Base-by-base conservation (phyloP, 495 filamentous ascomycete genomes). In the Penicillium dipodomyicola region DNA sequence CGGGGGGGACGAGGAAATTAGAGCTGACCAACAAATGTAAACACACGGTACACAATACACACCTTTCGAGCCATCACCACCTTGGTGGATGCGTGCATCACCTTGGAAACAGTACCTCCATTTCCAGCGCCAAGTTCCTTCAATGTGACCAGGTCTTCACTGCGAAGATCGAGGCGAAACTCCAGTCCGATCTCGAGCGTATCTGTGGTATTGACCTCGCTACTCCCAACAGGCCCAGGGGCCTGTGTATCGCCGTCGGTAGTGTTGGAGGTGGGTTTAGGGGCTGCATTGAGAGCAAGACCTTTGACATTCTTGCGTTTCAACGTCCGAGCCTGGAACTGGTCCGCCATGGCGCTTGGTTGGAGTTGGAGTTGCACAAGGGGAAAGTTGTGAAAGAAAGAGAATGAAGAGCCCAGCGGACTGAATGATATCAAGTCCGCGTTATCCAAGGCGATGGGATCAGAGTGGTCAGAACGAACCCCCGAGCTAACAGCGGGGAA, bases 21-120 rank as follows among this genome's bases (percentile, higher is more conserved):
- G 54, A 46, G 23, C 25, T 49, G 50, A 10, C 30, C 29, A 17
- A 27, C 9, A 15, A 44, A n/a, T 20, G 42, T 19, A 9, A 29
- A 8, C 35, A 33, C 35, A 33, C 27, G 41, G 2, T 12, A 47
- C 50, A 17, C 45, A 43, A n/a, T 9, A 61, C 76, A 37, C 72
- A 96, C 94, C 90, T 98, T 98, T 73, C 90, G 83, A 61, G 94
- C 94, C 94, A 98, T 98, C 52, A 96, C 83, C 0, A 93, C 92
- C 69, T 93, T 93, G 20, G 92, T 96, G 11, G 92, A 90, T 54
- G 91, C 85, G 77, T 98, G 94, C 79, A 88, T 87, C 57, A 97
- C 95, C 76, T 97, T 98, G 75, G 92, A 96, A 47, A 98, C 94
- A 0, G 95, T 96, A 14, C 94, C 94, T 54, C 94, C 94, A 84